These are phyloP conservation scores for Schizochytrium sp. DNA, from an alignment of 108 stramenopile species.

Conservation along the genomic window DNA sequence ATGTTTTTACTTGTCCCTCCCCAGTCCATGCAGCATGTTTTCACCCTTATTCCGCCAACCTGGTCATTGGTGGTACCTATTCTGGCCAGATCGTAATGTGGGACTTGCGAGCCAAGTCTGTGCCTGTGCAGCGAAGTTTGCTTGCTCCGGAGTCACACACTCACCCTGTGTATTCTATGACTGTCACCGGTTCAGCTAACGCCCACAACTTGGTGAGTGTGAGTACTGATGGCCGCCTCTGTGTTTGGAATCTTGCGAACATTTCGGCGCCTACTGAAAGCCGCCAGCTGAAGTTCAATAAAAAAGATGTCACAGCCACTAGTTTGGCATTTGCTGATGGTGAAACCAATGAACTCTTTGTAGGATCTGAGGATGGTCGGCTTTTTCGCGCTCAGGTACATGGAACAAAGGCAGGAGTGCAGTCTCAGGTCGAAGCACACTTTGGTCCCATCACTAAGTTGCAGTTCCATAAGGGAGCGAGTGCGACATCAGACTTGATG, in stretches of 20 bases:
- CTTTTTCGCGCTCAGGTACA: constrained; percentile 22
- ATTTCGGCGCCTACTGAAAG: constrained; percentile 26
- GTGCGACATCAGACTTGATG: constrained; percentile 31
- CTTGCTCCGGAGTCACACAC: constrained; percentile 62
- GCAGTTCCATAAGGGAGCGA: constrained; percentile 53
- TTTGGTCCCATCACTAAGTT: constrained; percentile 61
- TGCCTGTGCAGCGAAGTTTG: constrained; percentile 63
- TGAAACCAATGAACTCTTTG: constrained; percentile 1
- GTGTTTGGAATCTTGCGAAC: constrained; percentile 50
- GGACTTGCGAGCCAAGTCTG: constrained; percentile 62
- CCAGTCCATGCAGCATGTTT: constrained; percentile 61
- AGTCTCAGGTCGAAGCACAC: constrained; percentile 51
- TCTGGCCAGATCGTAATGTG: constrained; percentile 67
- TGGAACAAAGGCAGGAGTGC: constrained; percentile 11
- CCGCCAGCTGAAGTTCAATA: background rate
- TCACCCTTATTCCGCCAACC: constrained; percentile 64
- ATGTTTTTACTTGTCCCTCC: constrained; percentile 14
- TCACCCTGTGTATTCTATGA: constrained; percentile 64
- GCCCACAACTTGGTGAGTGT: constrained; percentile 53
- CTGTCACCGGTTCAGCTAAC: constrained; percentile 11
- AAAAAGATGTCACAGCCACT: constrained; percentile 1
- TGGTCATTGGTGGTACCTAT: constrained; percentile 66
- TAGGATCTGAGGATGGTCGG: constrained; percentile 54
- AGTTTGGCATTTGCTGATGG: background rate
- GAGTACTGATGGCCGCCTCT: constrained; percentile 63